Conservation (phyloP, 2,329 filamentous ascomycete species). For the Graphilbum sp. region DNA sequence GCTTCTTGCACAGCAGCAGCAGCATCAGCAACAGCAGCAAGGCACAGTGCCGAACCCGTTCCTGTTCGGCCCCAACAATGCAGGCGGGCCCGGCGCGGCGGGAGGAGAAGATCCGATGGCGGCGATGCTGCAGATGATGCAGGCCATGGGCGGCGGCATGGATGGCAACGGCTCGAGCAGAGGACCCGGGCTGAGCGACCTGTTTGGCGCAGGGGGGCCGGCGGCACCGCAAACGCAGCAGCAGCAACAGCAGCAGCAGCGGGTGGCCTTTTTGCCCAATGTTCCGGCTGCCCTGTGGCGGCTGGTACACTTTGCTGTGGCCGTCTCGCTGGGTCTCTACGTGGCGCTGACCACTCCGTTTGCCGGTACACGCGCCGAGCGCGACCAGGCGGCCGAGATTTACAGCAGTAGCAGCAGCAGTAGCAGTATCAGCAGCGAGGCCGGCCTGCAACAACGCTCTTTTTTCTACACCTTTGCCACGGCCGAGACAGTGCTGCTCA, state of each 20-base stretch:
- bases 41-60: conserved; percentile 7
- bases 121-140: conserved; percentile 62
- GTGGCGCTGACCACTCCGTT: conserved; percentile 53
- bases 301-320: conserved; percentile 56
- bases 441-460: conserved; percentile 7
- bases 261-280: conserved; percentile 11
- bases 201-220: conserved; percentile 18
- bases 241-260: conserved; percentile 17
- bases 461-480: conserved; percentile 76
- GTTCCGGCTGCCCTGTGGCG: conserved; percentile 43
- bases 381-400: conserved; percentile 23
- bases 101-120: conserved; percentile 48
- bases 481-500: conserved; percentile 56
- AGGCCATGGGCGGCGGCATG: conserved; percentile 26
- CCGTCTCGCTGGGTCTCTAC: conserved; percentile 53
- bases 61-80: conserved; percentile 1
- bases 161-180: conserved; percentile 8
- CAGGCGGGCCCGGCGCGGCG: conserved; percentile 8
- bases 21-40: conserved; percentile 13
- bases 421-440: conserved; percentile 13
- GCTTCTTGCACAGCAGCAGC: conserved; percentile 33
- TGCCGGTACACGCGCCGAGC: conserved; percentile 45
- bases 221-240: conserved; percentile 5
- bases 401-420: no score
- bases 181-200: conserved; percentile 11